These are phyloP conservation scores for Mycosphaerella sp. DNA, from an alignment of 2,329 filamentous ascomycete species.

Conservation along the genomic window DNA sequence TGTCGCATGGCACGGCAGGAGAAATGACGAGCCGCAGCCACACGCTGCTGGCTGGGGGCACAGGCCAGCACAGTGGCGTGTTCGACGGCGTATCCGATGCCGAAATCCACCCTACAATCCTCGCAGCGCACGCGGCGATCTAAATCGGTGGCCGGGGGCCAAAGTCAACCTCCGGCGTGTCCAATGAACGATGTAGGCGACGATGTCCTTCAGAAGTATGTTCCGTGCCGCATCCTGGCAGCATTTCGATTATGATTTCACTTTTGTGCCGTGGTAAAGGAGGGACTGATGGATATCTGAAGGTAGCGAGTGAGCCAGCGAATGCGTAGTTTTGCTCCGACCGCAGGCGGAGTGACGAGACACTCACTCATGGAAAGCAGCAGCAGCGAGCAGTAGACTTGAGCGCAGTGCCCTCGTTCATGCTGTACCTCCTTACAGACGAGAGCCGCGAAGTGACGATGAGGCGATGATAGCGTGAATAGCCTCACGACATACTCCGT, in stretches of 20 bases:
- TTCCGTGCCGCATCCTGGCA: background rate
- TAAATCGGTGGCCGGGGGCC: background rate
- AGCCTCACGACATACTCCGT: background rate
- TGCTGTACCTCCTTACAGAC: background rate
- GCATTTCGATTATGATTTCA: background rate
- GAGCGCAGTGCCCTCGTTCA: background rate
- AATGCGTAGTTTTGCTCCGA: too few relatives aligned
- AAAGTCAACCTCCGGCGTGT: constrained; percentile 8
- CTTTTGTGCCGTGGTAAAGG: too few relatives aligned
- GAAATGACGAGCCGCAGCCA: constrained; percentile 21
- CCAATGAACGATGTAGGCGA: constrained; percentile 6
- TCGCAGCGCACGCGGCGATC: constrained; percentile 4
- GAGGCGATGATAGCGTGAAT: background rate
- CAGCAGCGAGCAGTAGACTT: background rate
- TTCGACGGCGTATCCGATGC: constrained; percentile 2
- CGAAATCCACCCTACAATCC: background rate
- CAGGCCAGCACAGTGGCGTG: constrained; percentile 5
- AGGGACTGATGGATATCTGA: too few relatives aligned
- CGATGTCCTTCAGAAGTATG: background rate
- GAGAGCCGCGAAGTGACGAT: background rate
- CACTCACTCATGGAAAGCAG: background rate
- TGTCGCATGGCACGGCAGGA: constrained; percentile 14
- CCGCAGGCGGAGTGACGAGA: too few relatives aligned
- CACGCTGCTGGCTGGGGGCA: constrained; percentile 9
- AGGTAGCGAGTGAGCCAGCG: too few relatives aligned